A percentile compares a stretch with the other conserved stretches of the same genome.
These are phyloP conservation scores for Metschnikowia koreensis DNA, from an alignment of 805 yeast species.

Conservation along the genomic window DNA sequence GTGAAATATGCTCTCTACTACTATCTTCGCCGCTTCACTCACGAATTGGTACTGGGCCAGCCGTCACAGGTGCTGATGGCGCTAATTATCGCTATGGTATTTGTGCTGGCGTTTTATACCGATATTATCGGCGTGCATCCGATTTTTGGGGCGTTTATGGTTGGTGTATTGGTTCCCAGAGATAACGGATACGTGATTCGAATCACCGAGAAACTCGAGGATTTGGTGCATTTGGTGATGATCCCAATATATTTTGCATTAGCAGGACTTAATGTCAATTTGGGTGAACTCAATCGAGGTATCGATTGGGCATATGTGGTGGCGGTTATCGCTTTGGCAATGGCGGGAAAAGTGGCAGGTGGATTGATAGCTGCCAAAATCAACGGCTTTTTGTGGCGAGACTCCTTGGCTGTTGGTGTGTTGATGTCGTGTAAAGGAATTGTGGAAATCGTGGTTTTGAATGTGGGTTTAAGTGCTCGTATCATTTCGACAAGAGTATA, in stretches of 20 bases:
- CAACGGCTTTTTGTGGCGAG: slow-evolving; percentile 68
- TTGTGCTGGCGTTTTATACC: slow-evolving; percentile 72
- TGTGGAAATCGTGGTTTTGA: slow-evolving; percentile 77
- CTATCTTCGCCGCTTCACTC: slow-evolving; percentile 45
- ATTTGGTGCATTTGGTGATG: slow-evolving; percentile 65
- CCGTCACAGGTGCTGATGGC: slow-evolving; percentile 64
- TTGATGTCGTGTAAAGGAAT: slow-evolving; percentile 89
- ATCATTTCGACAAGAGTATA: slow-evolving; percentile 64
- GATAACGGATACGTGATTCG: slow-evolving; percentile 70
- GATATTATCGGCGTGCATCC: slow-evolving; percentile 86
- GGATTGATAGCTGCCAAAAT: slow-evolving; percentile 64
- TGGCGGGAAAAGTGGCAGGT: slow-evolving; percentile 64
- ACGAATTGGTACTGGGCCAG: slow-evolving; percentile 55
- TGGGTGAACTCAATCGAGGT: slow-evolving; percentile 62
- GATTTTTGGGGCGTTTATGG: slow-evolving; percentile 80
- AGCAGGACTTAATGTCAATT: slow-evolving; percentile 70
- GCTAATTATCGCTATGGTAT: slow-evolving; percentile 53
- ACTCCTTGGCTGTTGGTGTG: slow-evolving; percentile 71
- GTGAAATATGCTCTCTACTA: slow-evolving; percentile 48
- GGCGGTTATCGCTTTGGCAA: slow-evolving; percentile 65
- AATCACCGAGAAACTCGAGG: slow-evolving; percentile 74
- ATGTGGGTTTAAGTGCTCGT: slow-evolving; percentile 68
- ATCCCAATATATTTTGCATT: slow-evolving; percentile 79
- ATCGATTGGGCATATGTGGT: slow-evolving; percentile 76
- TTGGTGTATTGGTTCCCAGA: slow-evolving; percentile 73